Conservation (phyloP, 148 eudicot genomes). For the Rhododendron simsii region DNA sequence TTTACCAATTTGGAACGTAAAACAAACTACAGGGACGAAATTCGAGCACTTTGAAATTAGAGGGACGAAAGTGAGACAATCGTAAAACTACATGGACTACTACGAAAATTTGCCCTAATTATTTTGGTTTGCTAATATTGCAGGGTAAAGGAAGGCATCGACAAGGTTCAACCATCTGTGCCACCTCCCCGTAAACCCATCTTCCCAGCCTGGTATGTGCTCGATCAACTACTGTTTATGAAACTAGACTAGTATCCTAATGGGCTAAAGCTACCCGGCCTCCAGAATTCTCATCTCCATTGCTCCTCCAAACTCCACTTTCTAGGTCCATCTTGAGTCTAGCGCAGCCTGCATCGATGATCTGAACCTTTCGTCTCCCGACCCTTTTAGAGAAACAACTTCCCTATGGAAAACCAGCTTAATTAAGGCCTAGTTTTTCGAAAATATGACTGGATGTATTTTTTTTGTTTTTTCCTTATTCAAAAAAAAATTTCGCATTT, state of each 20-base stretch:
- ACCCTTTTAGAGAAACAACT: neutral
- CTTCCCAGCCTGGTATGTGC: constrained; percentile 26
- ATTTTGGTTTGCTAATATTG: neutral
- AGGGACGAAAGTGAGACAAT: too few species aligned
- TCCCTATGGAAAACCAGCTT: neutral
- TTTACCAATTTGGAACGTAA: too few species aligned
- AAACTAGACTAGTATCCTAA: neutral
- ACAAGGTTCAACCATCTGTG: constrained; percentile 4
- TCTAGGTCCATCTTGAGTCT: neutral
- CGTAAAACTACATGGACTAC: too few species aligned
- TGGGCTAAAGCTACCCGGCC: neutral
- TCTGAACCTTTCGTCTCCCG: neutral
- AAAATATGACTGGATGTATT: too few species aligned
- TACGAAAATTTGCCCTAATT: too few species aligned
- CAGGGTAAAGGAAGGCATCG: constrained; percentile 15
- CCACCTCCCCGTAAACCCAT: constrained; percentile 13
- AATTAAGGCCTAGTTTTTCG: neutral
- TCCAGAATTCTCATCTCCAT: neutral
- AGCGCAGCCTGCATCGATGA: neutral
- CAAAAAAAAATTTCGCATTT: too few species aligned
- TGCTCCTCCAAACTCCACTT: neutral
- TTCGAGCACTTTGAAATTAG: too few species aligned
- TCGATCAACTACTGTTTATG: too few species aligned
- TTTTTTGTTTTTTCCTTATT: too few species aligned
- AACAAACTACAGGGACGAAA: too few species aligned